These are phyloP conservation scores for Bondarzewia mesenterica DNA, from an alignment of 1,284 basidiomycete species.

Conservation along the genomic window DNA sequence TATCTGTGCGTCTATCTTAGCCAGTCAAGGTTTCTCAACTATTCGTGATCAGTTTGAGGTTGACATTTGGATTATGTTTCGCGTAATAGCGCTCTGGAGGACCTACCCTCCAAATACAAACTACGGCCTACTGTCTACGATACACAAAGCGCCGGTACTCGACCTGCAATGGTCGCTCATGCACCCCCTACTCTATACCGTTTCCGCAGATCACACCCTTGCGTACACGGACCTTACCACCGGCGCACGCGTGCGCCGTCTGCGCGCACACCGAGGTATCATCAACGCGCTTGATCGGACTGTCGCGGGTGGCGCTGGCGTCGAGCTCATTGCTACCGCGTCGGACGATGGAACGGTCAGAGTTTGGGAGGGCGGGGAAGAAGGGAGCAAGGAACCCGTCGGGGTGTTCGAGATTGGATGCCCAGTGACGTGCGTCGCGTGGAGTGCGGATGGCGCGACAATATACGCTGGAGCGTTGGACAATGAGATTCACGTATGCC, in stretches of 20 bases:
- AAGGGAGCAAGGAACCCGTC: slow-evolving; percentile 70
- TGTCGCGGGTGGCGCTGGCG: slow-evolving; percentile 71
- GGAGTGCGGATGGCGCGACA: slow-evolving; percentile 82
- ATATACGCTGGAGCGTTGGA: slow-evolving; percentile 88
- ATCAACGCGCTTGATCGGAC: slow-evolving; percentile 84
- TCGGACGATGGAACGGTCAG: slow-evolving; percentile 86
- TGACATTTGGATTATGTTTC: slow-evolving; percentile 1
- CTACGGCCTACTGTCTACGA: slow-evolving; percentile 66
- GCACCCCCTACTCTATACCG: slow-evolving; percentile 67
- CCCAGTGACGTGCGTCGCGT: slow-evolving; percentile 87
- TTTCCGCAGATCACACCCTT: slow-evolving; percentile 80
- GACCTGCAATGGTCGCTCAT: slow-evolving; percentile 78
- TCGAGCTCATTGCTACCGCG: slow-evolving; percentile 77
- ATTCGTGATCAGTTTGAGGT: no score
- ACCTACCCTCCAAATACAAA: slow-evolving; percentile 79
- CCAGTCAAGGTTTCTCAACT: slow-evolving; percentile 1
- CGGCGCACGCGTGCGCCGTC: slow-evolving; percentile 66
- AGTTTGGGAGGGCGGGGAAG: slow-evolving; percentile 79
- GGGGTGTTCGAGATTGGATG: slow-evolving; percentile 78
- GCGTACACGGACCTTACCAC: slow-evolving; percentile 68
- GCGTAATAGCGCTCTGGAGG: slow-evolving; percentile 60
- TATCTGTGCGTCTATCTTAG: slow-evolving; percentile 52
- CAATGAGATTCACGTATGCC: slow-evolving; percentile 88
- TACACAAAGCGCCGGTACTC: slow-evolving; percentile 73
- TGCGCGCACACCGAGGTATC: slow-evolving; percentile 81